Base-by-base conservation (phyloP, 208 protist genomes). In the Leishmania mexicana region DNA sequence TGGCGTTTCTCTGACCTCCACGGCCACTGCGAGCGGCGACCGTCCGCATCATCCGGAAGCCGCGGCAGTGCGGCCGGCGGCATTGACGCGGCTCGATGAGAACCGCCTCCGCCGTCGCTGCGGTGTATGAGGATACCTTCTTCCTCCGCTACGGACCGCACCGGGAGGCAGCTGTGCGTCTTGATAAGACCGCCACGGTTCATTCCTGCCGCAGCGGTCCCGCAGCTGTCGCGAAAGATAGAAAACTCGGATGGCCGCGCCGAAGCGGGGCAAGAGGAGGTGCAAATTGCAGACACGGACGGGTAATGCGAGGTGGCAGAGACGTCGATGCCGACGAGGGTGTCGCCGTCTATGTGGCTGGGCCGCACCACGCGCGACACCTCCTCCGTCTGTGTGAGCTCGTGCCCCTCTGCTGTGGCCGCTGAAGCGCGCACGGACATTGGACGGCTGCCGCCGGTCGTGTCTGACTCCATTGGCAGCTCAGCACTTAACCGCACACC, bases 401-500 rank as follows among this genome's bases (percentile, higher is more conserved):
- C 83, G 64, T 77, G 83, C 3, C 49, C 75, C 58, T 86, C 83
- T 24, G 83, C 64, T 24, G 64, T 73, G 24, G 62, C 76, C 5
- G 64, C 76, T 42, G 76, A 80, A 53, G 64, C 62, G 2, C 64
- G 35, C 76, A 51, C 4, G 0, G 60, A 54, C 24, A 60, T 38
- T 3, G 31, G 65, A 68, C 42, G 75, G 75, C 78, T 79, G 78
- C 75, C 74, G 62, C 83, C 68, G 42, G 73, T 80, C 40, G 73
- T 80, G 65, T 86, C 83, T 11, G 85, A 86, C 58, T 76, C 75
- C 58, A 88, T 57, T 10, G 71, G 81, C 15, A 94, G 79, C 78
- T 93, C 92, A 3, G 89, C 78, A 86, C 90, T 93, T 53, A 96
- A 89, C 28, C 90, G 90, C 60, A 97, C 92, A 47, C 91, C 92